A percentile compares a stretch with the other conserved stretches of the same genome.
These are phyloP conservation scores for Pseudozyma sp. DNA, from an alignment of 1,284 basidiomycete genomes.

Conservation along the genomic window DNA sequence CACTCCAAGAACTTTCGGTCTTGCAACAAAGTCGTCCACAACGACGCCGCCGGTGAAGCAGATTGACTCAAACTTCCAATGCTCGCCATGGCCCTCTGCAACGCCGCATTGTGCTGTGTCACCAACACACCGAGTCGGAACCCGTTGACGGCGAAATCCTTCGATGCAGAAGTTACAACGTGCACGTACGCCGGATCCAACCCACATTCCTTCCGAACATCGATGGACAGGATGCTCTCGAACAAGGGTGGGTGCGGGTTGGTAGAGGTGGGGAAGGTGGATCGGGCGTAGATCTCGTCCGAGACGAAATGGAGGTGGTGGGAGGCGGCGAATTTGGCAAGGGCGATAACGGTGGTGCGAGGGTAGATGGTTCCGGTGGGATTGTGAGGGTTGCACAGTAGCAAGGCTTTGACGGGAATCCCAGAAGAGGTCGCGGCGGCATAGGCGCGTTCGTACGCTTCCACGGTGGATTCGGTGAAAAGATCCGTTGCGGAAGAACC, in stretches of 20 bases:
- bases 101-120: constrained; percentile 50
- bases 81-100: constrained; percentile 38
- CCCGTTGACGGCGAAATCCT: constrained; percentile 61
- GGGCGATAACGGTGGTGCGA: constrained; percentile 41
- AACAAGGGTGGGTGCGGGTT: constrained; percentile 33
- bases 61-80: constrained; percentile 40
- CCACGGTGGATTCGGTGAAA: constrained; percentile 29
- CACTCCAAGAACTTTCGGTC: constrained; percentile 45
- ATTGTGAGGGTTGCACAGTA: constrained; percentile 63
- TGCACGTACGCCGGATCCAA: constrained; percentile 47
- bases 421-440: constrained; percentile 27
- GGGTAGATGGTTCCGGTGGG: constrained; percentile 57
- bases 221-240: constrained; percentile 53
- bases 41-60: constrained; percentile 29
- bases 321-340: constrained; percentile 52
- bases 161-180: constrained; percentile 53
- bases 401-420: constrained; percentile 28
- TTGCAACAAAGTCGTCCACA: constrained; percentile 45
- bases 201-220: constrained; percentile 30
- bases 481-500: constrained; percentile 4
- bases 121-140: constrained; percentile 56
- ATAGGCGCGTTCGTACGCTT: constrained; percentile 46
- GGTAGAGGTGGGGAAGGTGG: constrained; percentile 33
- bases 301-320: constrained; percentile 56
- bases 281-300: constrained; percentile 62